Evolutionary conservation across 2,329 filamentous ascomycete genomes (phyloP).

Genomic region (Penicillium sp.): DNA sequence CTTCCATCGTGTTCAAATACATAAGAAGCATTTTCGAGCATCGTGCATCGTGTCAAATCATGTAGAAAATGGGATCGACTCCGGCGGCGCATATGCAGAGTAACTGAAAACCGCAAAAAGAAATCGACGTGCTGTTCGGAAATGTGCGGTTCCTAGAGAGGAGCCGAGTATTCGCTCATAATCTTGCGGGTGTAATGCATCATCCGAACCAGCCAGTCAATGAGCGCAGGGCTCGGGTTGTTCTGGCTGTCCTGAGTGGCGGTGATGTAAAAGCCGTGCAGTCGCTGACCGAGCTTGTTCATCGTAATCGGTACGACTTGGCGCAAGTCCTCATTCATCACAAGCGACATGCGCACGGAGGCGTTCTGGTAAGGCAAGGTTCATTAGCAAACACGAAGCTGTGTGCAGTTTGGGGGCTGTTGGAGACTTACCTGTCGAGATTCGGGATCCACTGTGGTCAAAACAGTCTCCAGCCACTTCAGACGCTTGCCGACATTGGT

Average conservation of each 20-base stretch:
- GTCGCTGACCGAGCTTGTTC: constrained; percentile 52
- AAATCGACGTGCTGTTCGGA: background rate
- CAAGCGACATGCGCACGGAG: constrained; percentile 39
- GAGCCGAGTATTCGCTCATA: constrained; percentile 9
- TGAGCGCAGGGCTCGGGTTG: constrained; percentile 43
- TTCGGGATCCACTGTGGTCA: constrained; percentile 48
- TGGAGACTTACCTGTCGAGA: constrained; percentile 37
- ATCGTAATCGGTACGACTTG: constrained; percentile 56
- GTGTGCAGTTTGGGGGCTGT: background rate
- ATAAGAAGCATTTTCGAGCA: background rate
- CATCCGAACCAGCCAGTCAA: constrained; percentile 36
- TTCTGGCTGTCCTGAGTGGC: constrained; percentile 47
- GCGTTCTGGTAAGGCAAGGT: constrained; percentile 35
- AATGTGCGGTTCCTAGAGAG: background rate
- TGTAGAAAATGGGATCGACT: too few species aligned
- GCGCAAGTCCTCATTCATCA: constrained; percentile 39
- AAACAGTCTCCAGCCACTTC: constrained; percentile 52
- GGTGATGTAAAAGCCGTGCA: constrained; percentile 53
- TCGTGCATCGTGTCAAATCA: background rate
- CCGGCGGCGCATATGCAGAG: too few species aligned
- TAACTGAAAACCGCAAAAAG: background rate
- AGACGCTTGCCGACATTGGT: constrained; percentile 51
- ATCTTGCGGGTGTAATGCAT: constrained; percentile 39
- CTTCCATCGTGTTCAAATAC: background rate
- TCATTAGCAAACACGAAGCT: constrained; percentile 3